Evolutionary conservation across 108 stramenopile genomes (phyloP), one percentile per base, ranked within the genome.

Genomic region (Nitzschia inconspicua): DNA sequence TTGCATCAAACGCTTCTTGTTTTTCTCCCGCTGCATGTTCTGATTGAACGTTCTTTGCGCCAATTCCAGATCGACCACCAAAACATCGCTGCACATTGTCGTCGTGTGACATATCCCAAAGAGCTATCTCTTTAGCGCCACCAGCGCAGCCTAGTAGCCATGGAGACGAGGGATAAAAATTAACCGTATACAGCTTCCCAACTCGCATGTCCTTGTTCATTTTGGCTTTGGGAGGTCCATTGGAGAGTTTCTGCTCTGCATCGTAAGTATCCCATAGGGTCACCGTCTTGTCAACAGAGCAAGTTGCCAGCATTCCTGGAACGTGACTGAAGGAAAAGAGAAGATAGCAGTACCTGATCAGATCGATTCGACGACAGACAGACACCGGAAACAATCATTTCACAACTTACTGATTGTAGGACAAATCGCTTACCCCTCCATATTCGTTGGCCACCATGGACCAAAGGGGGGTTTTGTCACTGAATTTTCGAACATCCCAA

Each of bases 401-500:
- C 26, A 27, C 39, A 25, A 82, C 82, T 70, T 57, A 77, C 72
- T 70, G 65, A 57, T 87, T 88, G 77, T 93, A 94, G 26, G 83
- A 76, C 10, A 98, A 54, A 63, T 89, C 86, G 62, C 85, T 87
- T 20, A 93, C 78, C 34, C 91, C 94, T 19, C 93, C 91, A 57
- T 69, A 93, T 62, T 90, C 91, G 63, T 89, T 91, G 22, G 88
- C 95, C 27, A 89, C 75, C 47, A 94, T 75, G 8, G 81, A 74
- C 89, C 89, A 96, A 13, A 93, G 69, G 0, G 92, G 88, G 3
- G 70, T 73, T n/a, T 82, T 73, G 28, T 44, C 73, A 16, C 64
- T 88, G 66, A 96, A 92, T 44, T 92, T 89, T 32, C 98, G 84
- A 51, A 97, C 86, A 66, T 98, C 98, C 86, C 91, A 96, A 57